Evolutionary conservation across 148 eudicot genomes (phyloP).

Genomic region (Chenopodium suecicum): DNA sequence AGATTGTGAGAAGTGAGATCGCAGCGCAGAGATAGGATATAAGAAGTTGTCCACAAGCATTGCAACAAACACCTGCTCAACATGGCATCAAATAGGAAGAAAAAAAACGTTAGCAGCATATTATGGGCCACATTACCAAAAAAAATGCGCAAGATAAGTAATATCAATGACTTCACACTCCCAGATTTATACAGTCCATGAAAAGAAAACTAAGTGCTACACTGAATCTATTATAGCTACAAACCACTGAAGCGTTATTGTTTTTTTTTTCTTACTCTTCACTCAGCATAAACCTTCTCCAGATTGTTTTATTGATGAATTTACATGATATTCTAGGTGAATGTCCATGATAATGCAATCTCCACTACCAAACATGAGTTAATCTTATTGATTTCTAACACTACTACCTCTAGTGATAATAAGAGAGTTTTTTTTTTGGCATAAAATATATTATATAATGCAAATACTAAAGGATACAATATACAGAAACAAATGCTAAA

Average conservation of each 20-base stretch:
- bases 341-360: background rate
- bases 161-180: background rate
- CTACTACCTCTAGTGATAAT: too few species aligned
- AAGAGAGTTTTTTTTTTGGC: too few species aligned
- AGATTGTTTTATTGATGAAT: background rate
- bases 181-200: background rate
- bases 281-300: background rate
- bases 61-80: slow-evolving; percentile 84
- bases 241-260: background rate
- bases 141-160: background rate
- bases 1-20: slow-evolving; percentile 82
- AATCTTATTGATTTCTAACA: background rate
- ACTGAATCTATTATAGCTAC: background rate
- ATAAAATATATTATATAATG: background rate
- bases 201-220: background rate
- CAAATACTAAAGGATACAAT: background rate
- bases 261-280: background rate
- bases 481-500: background rate
- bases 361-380: background rate
- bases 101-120: background rate
- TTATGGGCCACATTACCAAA: background rate
- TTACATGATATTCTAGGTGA: too few species aligned
- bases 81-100: background rate
- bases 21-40: slow-evolving; percentile 80
- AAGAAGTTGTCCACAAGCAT: slow-evolving; percentile 91